phyloP scores from a whole-genome alignment of 208 protist species.

The Trichomonas gallinae region DNA sequence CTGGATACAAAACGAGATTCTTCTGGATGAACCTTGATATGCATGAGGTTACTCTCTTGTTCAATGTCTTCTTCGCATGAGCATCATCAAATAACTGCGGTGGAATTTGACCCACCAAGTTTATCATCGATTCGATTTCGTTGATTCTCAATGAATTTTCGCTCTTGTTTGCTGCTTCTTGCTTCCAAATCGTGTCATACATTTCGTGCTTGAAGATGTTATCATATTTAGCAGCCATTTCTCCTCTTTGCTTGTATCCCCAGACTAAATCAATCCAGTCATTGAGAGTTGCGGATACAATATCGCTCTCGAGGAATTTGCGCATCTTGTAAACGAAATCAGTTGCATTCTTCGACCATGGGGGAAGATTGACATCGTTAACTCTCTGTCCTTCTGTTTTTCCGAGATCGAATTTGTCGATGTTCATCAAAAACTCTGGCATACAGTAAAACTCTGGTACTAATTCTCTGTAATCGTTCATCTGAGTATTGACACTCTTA shows the following conservation, averaged over 20 bases:
- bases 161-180: not conserved
- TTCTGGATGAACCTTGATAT: not conserved
- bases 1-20: not conserved
- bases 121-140: not conserved
- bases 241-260: slow-evolving; percentile 47
- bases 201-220: not conserved
- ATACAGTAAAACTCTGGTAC: slow-evolving; percentile 48
- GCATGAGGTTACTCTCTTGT: not conserved
- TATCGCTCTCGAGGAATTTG: slow-evolving; percentile 41
- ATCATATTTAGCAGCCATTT: not conserved
- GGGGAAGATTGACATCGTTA: slow-evolving; percentile 25
- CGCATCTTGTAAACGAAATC: slow-evolving; percentile 47
- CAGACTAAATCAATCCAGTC: slow-evolving; percentile 57
- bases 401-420: slow-evolving; percentile 34
- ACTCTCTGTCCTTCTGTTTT: slow-evolving; percentile 14
- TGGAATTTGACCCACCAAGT: not conserved
- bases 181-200: not conserved
- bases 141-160: not conserved
- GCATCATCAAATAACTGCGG: not conserved
- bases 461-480: slow-evolving; percentile 27
- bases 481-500: not conserved
- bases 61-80: not conserved
- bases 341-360: slow-evolving; percentile 25
- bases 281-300: slow-evolving; percentile 40
- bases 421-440: slow-evolving; percentile 41